These are phyloP conservation scores for Pseudodiploospora longispora DNA, from an alignment of 2,329 filamentous ascomycete species.

Conservation along the genomic window DNA sequence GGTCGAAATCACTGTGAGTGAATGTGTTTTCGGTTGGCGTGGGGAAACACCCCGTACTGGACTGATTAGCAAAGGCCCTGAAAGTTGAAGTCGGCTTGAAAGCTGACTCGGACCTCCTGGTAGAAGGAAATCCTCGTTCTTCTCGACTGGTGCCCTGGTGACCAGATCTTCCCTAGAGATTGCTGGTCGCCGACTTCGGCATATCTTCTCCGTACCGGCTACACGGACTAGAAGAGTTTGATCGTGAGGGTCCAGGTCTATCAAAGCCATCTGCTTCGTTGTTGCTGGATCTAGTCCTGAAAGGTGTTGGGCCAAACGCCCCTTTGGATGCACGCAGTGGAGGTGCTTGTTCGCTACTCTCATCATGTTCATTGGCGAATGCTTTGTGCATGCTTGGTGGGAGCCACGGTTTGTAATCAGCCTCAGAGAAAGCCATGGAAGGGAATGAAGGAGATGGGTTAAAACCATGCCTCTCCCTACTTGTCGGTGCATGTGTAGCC, in stretches of 20 bases:
- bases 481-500: too few relatives aligned
- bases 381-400: neutral
- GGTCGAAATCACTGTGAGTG: conserved; percentile 14
- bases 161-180: conserved; percentile 18
- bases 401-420: neutral
- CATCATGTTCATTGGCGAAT: neutral
- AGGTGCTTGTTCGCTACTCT: neutral
- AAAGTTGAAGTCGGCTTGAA: conserved; percentile 1
- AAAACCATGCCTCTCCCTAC: too few relatives aligned
- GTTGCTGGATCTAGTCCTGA: neutral
- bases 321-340: neutral
- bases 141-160: neutral
- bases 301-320: neutral
- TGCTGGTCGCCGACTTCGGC: conserved; percentile 14
- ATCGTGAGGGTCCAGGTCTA: neutral
- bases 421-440: too few relatives aligned
- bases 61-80: conserved; percentile 1
- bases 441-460: too few relatives aligned
- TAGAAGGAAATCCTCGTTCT: neutral
- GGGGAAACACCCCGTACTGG: neutral
- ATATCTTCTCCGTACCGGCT: conserved; percentile 4
- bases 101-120: neutral
- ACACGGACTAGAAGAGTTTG: conserved; percentile 4
- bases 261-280: neutral
- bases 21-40: conserved; percentile 2